These are phyloP conservation scores for Agapanthus africanus DNA, from an alignment of 106 monocot species.

Conservation along the genomic window DNA sequence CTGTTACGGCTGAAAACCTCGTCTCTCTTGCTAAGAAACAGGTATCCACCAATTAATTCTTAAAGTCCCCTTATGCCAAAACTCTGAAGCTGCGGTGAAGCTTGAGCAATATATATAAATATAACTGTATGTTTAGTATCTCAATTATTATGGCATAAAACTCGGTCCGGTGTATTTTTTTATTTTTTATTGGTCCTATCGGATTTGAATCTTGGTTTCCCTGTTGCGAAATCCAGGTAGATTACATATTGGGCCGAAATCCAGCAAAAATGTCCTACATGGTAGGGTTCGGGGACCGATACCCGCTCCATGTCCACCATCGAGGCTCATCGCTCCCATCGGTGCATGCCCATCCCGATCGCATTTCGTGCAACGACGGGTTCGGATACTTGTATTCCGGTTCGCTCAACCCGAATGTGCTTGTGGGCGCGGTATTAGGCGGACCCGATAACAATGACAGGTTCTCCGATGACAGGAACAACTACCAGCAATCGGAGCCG, in stretches of 20 bases:
- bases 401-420: conserved; percentile 54
- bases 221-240: conserved; percentile 27
- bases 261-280: conserved; percentile 66
- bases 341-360: conserved; percentile 28
- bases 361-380: conserved; percentile 46
- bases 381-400: conserved; percentile 53
- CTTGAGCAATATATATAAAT: no score
- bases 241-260: conserved; percentile 65
- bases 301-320: conserved; percentile 60
- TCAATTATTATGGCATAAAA: no score
- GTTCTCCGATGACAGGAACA: conserved; percentile 51
- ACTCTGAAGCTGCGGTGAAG: no score
- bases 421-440: conserved; percentile 59
- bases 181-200: background rate
- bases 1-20: conserved; percentile 32
- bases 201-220: background rate
- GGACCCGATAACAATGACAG: conserved; percentile 54
- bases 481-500: conserved; percentile 72
- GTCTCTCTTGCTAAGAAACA: conserved; percentile 63
- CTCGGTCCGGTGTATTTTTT: no score
- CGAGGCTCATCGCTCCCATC: conserved; percentile 62
- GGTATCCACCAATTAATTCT: no score
- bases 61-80: no score
- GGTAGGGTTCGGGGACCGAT: conserved; percentile 57
- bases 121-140: no score